A percentile compares a stretch with the other conserved stretches of the same genome.
Evolutionary conservation across 306 rosid species (phyloP).

Genomic region (Boehmeria nivea): DNA sequence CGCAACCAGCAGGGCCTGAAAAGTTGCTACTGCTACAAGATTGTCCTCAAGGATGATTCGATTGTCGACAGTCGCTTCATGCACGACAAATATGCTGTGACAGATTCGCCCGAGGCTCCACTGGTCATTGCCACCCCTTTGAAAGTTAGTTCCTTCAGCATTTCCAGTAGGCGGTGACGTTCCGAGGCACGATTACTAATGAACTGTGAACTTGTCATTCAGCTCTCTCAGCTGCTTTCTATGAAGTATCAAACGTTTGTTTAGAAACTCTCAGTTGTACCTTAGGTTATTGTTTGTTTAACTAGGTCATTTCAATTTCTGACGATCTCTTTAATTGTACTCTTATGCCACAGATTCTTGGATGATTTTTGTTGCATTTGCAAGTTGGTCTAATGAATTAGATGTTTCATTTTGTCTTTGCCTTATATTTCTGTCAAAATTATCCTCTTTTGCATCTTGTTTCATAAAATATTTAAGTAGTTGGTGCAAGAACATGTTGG

Average conservation of each 20-base stretch:
- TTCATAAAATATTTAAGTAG: too few species aligned
- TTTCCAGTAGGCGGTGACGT: constrained; percentile 66
- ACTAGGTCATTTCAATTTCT: constrained; percentile 22
- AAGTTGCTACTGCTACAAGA: constrained; percentile 98
- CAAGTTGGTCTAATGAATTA: not conserved
- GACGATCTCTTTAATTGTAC: constrained; percentile 28
- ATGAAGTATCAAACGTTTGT: constrained; percentile 30
- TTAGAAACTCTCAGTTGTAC: constrained; percentile 27
- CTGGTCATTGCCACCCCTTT: constrained; percentile 90
- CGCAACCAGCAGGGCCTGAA: constrained; percentile 79
- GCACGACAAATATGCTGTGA: constrained; percentile 88
- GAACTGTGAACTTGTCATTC: constrained; percentile 6
- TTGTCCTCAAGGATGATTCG: constrained; percentile 91
- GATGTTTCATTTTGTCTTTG: too few species aligned
- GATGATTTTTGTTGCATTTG: not conserved
- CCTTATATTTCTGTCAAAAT: too few species aligned
- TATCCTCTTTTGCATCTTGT: too few species aligned
- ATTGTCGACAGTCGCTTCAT: constrained; percentile 93
- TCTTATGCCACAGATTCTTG: constrained; percentile 4
- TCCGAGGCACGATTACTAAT: constrained; percentile 12
- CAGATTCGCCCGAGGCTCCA: constrained; percentile 95
- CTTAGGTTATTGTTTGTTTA: constrained; percentile 15
- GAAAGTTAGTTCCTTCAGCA: constrained; percentile 98
- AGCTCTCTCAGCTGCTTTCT: constrained; percentile 28
- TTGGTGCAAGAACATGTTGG: not conserved